These are phyloP conservation scores for Penicillium desertorum DNA, from an alignment of 495 filamentous ascomycete species.

Conservation along the genomic window DNA sequence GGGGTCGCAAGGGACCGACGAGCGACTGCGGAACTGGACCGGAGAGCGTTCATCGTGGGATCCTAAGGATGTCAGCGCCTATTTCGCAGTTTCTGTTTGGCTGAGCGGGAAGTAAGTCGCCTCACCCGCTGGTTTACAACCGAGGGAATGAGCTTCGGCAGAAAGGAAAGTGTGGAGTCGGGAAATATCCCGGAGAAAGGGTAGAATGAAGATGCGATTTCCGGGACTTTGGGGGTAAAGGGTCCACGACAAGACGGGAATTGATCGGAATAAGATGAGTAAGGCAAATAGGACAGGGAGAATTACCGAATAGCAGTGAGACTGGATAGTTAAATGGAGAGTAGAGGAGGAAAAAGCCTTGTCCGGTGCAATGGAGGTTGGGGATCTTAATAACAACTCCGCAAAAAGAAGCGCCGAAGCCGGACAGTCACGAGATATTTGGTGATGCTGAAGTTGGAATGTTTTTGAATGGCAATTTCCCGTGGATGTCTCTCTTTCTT, in stretches of 20 bases:
- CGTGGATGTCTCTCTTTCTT: slow-evolving; percentile 1
- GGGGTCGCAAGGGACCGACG: slow-evolving; percentile 40
- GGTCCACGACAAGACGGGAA: slow-evolving; percentile 34
- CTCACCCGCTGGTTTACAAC: slow-evolving; percentile 23
- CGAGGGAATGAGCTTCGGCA: slow-evolving; percentile 36
- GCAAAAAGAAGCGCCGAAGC: slow-evolving; percentile 39
- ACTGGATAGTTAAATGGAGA: slow-evolving; percentile 5
- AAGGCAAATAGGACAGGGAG: slow-evolving; percentile 17
- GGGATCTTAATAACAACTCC: slow-evolving; percentile 20
- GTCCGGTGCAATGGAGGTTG: slow-evolving; percentile 22
- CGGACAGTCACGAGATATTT: slow-evolving; percentile 34
- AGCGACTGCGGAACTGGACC: slow-evolving; percentile 47
- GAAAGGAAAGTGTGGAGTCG: slow-evolving; percentile 31
- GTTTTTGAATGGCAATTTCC: background rate
- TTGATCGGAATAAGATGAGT: slow-evolving; percentile 6
- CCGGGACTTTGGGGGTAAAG: slow-evolving; percentile 14
- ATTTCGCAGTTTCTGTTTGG: slow-evolving; percentile 26
- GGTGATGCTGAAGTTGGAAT: background rate
- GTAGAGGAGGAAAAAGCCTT: slow-evolving; percentile 37
- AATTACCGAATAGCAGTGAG: slow-evolving; percentile 21
- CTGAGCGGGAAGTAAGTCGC: slow-evolving; percentile 8
- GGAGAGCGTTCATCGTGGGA: slow-evolving; percentile 39
- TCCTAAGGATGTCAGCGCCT: slow-evolving; percentile 25
- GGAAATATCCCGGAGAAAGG: slow-evolving; percentile 10
- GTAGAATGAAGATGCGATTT: slow-evolving; percentile 2